These are phyloP conservation scores for Grifola frondosa DNA, from an alignment of 1,284 basidiomycete genomes.

Conservation along the genomic window DNA sequence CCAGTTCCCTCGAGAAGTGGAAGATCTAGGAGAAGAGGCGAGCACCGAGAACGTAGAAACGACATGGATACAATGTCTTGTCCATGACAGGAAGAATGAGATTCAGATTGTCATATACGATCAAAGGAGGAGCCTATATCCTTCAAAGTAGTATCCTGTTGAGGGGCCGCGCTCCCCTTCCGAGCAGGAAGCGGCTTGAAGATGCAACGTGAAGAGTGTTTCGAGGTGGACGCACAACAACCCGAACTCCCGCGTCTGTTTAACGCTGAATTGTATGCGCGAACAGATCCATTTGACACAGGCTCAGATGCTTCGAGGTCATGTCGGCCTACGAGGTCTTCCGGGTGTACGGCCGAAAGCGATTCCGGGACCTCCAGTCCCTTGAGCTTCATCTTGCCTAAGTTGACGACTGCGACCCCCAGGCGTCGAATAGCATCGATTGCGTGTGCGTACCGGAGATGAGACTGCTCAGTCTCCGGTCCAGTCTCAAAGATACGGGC, in stretches of 20 bases:
- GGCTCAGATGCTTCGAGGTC: conserved; percentile 44
- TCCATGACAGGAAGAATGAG: conserved; percentile 75
- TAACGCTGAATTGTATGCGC: conserved; percentile 68
- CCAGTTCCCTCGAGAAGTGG: too few relatives aligned
- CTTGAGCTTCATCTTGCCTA: conserved; percentile 93
- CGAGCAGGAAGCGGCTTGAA: conserved; percentile 51
- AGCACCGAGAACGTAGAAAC: too few relatives aligned
- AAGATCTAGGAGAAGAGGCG: too few relatives aligned
- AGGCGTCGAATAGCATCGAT: conserved; percentile 76
- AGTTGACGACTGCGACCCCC: conserved; percentile 70
- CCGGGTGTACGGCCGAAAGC: conserved; percentile 84
- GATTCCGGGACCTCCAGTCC: conserved; percentile 90
- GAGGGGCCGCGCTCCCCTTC: conserved; percentile 55
- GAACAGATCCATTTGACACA: conserved; percentile 45
- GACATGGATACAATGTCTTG: conserved; percentile 66
- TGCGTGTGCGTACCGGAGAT: conserved; percentile 52
- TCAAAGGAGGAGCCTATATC: conserved; percentile 37
- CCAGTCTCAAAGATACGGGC: conserved; percentile 57
- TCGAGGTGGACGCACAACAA: conserved; percentile 82
- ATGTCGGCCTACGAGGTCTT: conserved; percentile 72
- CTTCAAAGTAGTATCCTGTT: conserved; percentile 23
- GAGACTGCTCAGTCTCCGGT: conserved; percentile 56
- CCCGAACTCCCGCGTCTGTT: conserved; percentile 78
- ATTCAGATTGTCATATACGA: conserved; percentile 60
- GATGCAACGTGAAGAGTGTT: conserved; percentile 69